Base-by-base conservation (phyloP, 2,329 filamentous ascomycete species). In the Zopfia rhizophila region DNA sequence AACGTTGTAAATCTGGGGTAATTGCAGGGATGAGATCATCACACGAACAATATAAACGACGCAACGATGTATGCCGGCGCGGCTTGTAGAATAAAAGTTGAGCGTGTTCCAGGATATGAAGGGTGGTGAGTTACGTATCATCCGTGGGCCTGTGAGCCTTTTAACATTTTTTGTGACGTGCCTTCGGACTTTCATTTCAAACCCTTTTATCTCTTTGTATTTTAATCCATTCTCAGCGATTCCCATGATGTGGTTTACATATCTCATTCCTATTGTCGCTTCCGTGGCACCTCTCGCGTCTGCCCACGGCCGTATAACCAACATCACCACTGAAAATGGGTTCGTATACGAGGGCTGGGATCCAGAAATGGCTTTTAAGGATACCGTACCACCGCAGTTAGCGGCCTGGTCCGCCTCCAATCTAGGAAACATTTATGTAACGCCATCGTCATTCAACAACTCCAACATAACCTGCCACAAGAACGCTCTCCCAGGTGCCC, bases 341-440 rank as follows among this genome's bases (percentile, higher is more conserved):
- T 22, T 22, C 1, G 31, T 55, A 8, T 65, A 66, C 45, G n/a
- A 23, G 29, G 61, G 60, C 23, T 66, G 54, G 56, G 55, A 66
- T 29, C 60, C 61, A 7, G 55, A 47, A 25, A 36, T 45, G 1
- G 54, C 56, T 8, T 22, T 42, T 1, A 7, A 30, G 4, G 21
- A 42, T 7, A 38, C 30, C 12, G 31, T 52, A 2, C 24, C 38
- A 5, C 54, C 50, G 13, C 30, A 31, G 6, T 49, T 64, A 24
- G 54, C 55, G 8, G 59, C 60, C 11, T 66, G 61, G 61, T 66
- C 63, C 38, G 66, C 68, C 8, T 64, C 69, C 51, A 62, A 70
- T 59, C 60, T 68, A 30, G 68, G 69, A 58, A 70, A 69, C 51
- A 66, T 66, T 48, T 71, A 68, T 45, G 60, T 71, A 21, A 55